Evolutionary conservation across 2,329 filamentous ascomycete genomes (phyloP).

Genomic region (Aspergillus fijiensis): DNA sequence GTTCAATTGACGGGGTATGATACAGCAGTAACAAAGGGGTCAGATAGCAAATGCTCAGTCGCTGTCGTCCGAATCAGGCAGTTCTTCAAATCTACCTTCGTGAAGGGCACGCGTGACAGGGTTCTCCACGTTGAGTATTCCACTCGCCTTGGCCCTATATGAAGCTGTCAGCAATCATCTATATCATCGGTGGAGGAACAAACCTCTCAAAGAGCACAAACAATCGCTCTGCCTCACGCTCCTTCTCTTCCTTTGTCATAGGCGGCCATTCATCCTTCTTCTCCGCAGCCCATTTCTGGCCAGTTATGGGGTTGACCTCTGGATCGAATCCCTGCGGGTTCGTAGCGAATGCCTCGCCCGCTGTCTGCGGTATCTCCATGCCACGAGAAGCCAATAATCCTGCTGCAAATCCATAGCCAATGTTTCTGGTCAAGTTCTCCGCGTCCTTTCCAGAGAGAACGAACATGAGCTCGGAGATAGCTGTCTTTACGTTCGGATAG

Average conservation of each 20-base stretch:
- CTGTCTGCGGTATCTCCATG: conserved; percentile 69
- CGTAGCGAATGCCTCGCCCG: conserved; percentile 55
- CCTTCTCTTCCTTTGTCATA: conserved; percentile 91
- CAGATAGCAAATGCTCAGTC: conserved; percentile 21
- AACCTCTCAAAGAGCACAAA: conserved; percentile 90
- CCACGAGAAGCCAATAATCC: conserved; percentile 86
- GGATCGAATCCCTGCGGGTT: conserved; percentile 24
- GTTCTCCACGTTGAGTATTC: conserved; percentile 75
- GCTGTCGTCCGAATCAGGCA: conserved; percentile 55
- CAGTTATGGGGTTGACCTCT: conserved; percentile 78
- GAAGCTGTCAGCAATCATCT: conserved; percentile 18
- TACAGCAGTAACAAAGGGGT: not conserved
- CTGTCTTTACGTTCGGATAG: conserved; percentile 69
- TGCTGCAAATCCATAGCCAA: conserved; percentile 91
- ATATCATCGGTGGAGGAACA: conserved; percentile 12
- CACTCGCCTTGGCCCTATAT: conserved; percentile 65
- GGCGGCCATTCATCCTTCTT: conserved; percentile 59
- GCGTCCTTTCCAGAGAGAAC: conserved; percentile 81
- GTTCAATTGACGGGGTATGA: not conserved
- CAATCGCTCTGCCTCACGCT: conserved; percentile 82
- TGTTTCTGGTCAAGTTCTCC: conserved; percentile 78
- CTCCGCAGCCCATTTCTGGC: conserved; percentile 73
- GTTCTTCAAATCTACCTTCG: conserved; percentile 69
- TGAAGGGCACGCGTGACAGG: conserved; percentile 69
- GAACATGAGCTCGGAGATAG: conserved; percentile 78